Evolutionary conservation across 2,329 filamentous ascomycete genomes (phyloP), one percentile per base, ranked within the genome.

Genomic region (Cytospora schulzeri): DNA sequence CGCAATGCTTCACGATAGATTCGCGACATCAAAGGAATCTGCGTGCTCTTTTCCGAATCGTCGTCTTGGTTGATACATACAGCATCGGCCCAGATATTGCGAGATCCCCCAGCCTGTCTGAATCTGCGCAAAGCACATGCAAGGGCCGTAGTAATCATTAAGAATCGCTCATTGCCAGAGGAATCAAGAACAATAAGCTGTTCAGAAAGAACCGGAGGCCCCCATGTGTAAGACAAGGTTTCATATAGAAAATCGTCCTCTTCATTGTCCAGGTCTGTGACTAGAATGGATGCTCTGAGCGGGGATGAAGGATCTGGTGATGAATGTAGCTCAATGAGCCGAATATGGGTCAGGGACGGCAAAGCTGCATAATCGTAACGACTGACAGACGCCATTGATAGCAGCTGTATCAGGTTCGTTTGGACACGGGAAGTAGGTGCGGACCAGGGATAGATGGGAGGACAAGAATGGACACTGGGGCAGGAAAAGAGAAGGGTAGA

Each of bases 11-110:
- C 54, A 17, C 24, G 24, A 45, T 57, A 63, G 2, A 57, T 35
- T 9, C 54, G 45, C n/a, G 50, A 28, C 60, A 57, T 57, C 53
- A 38, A 38, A 15, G 35, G 35, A 4, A 38, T 38, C 6, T 63
- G 60, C n/a, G 35, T 33, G 15, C 26, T 28, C 14, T 57, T 50
- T 31, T 63, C 60, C 7, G 2, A 22, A 17, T 52, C n/a, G n/a
- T 63, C 60, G 22, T 31, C 26, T 41, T 63, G 60, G 45, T 63
- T 63, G 60, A 57, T 38, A 38, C 35, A 38, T 6, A 38, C 35
- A 15, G 35, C 35, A 38, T 38, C 35, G 8, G 12, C 35, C 35
- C 35, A 38, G 5, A 38, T 38, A 38, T 38, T 38, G 12, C 35
- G 35, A 38, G 35, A 4, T 17, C 35, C 12, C 14, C 35, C 14